Conservation (phyloP, 768 basidiomycete genomes). For the Leccinum disarticulatum region DNA sequence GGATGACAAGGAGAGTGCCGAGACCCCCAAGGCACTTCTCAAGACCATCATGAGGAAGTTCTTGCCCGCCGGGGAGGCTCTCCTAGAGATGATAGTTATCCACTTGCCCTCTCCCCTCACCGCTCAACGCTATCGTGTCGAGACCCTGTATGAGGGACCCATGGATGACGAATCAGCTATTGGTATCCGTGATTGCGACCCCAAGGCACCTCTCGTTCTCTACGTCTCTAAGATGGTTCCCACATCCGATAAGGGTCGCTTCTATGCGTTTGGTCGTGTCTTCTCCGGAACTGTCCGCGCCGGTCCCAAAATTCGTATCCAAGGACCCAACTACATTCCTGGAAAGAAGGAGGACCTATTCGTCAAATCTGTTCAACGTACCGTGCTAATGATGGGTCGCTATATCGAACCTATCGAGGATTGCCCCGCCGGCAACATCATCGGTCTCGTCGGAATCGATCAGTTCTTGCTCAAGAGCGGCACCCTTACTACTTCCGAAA, state of each 20-base stretch:
- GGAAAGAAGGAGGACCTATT: slow-evolving; percentile 99
- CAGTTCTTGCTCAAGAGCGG: slow-evolving; percentile 99
- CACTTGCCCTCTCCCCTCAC: slow-evolving; percentile 97
- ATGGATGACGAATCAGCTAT: slow-evolving; percentile 99
- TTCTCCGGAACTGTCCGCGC: slow-evolving; percentile 97
- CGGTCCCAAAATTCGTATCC: slow-evolving; percentile 98
- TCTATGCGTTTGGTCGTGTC: slow-evolving; percentile 99
- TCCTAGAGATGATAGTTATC: slow-evolving; percentile 99
- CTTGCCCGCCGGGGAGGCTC: slow-evolving; percentile 97
- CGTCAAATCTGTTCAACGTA: slow-evolving; percentile 97
- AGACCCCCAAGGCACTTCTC: slow-evolving; percentile 88
- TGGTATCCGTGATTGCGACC: slow-evolving; percentile 97
- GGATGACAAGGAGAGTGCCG: slow-evolving; percentile 86
- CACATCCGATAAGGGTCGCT: slow-evolving; percentile 99
- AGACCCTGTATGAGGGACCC: slow-evolving; percentile 99
- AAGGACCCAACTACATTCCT: slow-evolving; percentile 97
- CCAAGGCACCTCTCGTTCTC: slow-evolving; percentile 92
- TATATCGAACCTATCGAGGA: slow-evolving; percentile 98
- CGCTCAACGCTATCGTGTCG: slow-evolving; percentile 97
- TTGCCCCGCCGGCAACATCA: slow-evolving; percentile 97
- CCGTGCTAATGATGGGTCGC: slow-evolving; percentile 99
- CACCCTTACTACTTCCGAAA: slow-evolving; percentile 96
- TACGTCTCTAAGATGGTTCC: slow-evolving; percentile 99
- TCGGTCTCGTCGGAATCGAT: slow-evolving; percentile 99
- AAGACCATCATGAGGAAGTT: slow-evolving; percentile 99